Conservation (phyloP, 768 basidiomycete species). For the Collybia mongolica region DNA sequence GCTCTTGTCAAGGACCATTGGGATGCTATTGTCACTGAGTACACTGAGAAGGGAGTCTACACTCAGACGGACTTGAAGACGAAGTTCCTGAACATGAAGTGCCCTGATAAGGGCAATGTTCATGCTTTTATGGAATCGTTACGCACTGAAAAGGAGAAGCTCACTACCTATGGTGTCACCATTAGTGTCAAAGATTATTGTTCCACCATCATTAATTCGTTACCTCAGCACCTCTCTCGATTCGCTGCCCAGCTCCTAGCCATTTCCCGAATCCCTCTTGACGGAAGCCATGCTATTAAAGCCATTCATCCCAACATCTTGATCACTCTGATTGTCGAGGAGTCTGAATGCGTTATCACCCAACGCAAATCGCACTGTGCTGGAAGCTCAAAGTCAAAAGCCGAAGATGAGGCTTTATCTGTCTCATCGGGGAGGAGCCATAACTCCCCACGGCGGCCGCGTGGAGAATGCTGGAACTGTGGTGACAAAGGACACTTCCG, state of each 20-base stretch:
- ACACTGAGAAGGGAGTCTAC: no score
- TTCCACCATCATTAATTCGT: conserved; percentile 25
- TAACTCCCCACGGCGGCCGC: conserved; percentile 4
- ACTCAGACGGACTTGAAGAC: conserved; percentile 22
- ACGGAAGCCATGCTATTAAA: no score
- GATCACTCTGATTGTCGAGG: not conserved
- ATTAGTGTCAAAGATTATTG: conserved; percentile 23
- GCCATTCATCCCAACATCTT: conserved; percentile 9
- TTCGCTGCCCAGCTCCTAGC: no score
- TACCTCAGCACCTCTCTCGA: conserved; percentile 20
- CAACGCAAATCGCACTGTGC: no score
- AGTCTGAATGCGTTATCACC: no score
- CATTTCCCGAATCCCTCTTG: no score
- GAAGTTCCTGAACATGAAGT: conserved; percentile 25
- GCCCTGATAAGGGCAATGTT: conserved; percentile 23
- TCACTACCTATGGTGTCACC: conserved; percentile 23
- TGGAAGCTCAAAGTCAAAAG: no score
- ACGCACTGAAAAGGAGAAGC: no score
- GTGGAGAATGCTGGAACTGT: conserved; percentile 23
- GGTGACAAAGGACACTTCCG: conserved; percentile 19
- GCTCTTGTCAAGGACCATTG: no score
- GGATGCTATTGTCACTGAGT: no score
- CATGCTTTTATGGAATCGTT: no score
- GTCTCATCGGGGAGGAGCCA: not conserved
- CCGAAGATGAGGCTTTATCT: no score